These are phyloP conservation scores for Tubosaeta sp. DNA, from an alignment of 768 basidiomycete species.

Conservation along the genomic window DNA sequence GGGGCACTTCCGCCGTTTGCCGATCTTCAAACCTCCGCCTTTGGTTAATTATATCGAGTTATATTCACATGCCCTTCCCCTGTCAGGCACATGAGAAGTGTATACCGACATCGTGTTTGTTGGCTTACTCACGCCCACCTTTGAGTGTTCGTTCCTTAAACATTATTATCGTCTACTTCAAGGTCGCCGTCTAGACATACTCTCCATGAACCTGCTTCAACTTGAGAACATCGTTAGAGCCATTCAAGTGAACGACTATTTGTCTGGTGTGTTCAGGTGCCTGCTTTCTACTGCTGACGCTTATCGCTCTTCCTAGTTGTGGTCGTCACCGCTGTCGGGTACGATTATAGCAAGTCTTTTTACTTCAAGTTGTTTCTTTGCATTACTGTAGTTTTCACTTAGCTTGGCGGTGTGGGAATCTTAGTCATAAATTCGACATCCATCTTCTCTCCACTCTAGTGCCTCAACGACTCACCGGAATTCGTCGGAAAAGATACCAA, in stretches of 20 bases:
- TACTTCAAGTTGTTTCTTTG: too few species aligned
- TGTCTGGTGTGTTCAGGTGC: background rate
- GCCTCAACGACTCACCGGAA: background rate
- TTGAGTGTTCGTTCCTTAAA: too few species aligned
- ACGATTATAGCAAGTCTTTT: slow-evolving; percentile 1
- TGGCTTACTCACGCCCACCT: too few species aligned
- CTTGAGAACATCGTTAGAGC: background rate
- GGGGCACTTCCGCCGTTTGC: too few species aligned
- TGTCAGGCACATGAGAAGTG: too few species aligned
- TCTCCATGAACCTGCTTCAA: background rate
- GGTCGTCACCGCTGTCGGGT: background rate
- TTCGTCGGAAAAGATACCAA: too few species aligned
- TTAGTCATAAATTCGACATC: background rate
- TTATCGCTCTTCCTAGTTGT: background rate
- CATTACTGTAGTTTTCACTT: background rate
- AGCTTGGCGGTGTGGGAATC: background rate
- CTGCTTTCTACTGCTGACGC: background rate
- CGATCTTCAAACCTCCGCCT: too few species aligned
- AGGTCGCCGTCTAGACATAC: background rate
- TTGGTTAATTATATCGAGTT: too few species aligned
- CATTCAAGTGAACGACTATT: background rate
- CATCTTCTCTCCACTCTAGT: too few species aligned
- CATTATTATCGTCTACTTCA: too few species aligned
- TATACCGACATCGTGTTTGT: too few species aligned
- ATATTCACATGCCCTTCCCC: too few species aligned